Evolutionary conservation across 176 grass and related monocot genomes (phyloP).

Genomic region (Rhynchospora breviuscula): DNA sequence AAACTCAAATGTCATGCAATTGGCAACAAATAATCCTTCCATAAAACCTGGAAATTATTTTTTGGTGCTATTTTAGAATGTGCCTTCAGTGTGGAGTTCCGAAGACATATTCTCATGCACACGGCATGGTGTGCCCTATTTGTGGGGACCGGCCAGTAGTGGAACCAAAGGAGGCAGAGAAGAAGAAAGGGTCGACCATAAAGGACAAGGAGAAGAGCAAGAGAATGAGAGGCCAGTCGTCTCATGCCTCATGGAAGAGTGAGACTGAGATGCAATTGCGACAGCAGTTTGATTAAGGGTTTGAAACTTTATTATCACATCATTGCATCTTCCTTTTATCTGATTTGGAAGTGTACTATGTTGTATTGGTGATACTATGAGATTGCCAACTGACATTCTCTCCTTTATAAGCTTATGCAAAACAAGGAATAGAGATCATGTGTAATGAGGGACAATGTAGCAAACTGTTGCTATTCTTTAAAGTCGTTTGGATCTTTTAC

Average conservation of each 20-base stretch:
- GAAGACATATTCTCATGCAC: constrained; percentile 70
- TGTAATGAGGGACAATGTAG: not conserved
- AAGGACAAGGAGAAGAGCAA: constrained; percentile 97
- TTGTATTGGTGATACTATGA: not conserved
- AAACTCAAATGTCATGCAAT: not conserved
- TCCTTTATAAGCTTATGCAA: not conserved
- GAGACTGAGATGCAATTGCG: constrained; percentile 90
- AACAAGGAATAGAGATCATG: not conserved
- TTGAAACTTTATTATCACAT: not conserved
- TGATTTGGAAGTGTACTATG: not conserved
- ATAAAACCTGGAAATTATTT: not conserved
- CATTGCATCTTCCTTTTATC: not conserved
- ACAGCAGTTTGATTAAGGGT: constrained; percentile 71
- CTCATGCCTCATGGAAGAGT: constrained; percentile 86
- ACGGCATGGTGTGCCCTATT: constrained; percentile 69
- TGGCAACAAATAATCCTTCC: not conserved
- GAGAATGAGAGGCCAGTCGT: constrained; percentile 85
- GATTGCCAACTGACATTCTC: not conserved
- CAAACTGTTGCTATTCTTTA: not conserved
- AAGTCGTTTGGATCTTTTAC: not conserved
- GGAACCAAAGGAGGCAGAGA: constrained; percentile 50
- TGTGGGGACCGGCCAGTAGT: constrained; percentile 51
- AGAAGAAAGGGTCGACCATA: constrained; percentile 58
- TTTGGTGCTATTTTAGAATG: constrained; percentile 39
- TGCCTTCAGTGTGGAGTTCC: constrained; percentile 87